These are phyloP conservation scores for Trifolium subterraneum DNA, from an alignment of 306 rosid genomes.

Conservation along the genomic window DNA sequence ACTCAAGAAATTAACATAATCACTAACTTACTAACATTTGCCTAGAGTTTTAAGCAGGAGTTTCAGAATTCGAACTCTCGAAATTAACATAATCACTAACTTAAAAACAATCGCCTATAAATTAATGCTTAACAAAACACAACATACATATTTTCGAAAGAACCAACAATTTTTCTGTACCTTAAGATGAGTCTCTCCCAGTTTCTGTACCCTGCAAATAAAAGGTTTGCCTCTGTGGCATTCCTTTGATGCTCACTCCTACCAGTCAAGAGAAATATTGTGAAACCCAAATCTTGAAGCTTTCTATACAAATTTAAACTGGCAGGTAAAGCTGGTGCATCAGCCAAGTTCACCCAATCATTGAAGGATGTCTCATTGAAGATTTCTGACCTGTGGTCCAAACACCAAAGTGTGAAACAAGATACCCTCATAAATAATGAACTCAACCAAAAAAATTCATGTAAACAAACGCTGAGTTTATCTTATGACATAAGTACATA, in stretches of 20 bases:
- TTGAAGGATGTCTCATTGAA: constrained; percentile 64
- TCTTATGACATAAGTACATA: background rate
- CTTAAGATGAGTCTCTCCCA: constrained; percentile 89
- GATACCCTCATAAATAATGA: background rate
- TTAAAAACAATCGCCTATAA: background rate
- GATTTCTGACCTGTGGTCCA: constrained; percentile 52
- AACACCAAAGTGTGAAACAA: constrained; percentile 38
- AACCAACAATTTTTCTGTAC: constrained; percentile 46
- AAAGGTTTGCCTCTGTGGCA: constrained; percentile 65
- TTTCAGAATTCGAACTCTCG: background rate
- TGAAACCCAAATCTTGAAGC: constrained; percentile 62
- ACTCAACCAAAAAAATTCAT: constrained; percentile 17
- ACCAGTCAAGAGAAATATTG: constrained; percentile 74
- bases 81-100: background rate
- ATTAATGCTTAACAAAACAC: constrained; percentile 9
- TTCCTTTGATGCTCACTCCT: constrained; percentile 73
- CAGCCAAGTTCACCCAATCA: constrained; percentile 69
- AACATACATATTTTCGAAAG: background rate
- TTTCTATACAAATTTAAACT: constrained; percentile 65
- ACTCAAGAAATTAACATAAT: background rate
- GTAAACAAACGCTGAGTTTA: background rate
- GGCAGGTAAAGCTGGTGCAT: constrained; percentile 73
- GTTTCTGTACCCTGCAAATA: constrained; percentile 54
- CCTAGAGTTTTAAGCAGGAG: background rate
- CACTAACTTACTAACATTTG: background rate